Evolutionary conservation across 2,329 filamentous ascomycete species (phyloP).

Genomic region (Blastomyces silverae): DNA sequence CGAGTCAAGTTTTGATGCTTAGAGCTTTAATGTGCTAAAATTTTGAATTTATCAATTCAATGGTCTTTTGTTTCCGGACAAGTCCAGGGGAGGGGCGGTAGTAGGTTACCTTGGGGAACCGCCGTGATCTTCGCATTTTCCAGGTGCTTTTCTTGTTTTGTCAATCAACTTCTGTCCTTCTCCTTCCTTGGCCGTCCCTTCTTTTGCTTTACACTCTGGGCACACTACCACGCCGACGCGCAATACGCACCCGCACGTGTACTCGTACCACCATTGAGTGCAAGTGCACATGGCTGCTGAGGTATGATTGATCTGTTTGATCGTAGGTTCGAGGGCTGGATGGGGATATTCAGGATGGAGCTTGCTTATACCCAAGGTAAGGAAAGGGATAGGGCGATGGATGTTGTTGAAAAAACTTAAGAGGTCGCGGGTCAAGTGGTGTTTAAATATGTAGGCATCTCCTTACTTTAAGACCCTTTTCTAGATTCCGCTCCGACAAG

Average conservation of each 20-base stretch:
- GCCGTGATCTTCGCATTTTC: slow-evolving; percentile 7
- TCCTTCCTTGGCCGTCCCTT: slow-evolving; percentile 1
- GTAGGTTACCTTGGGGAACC: neutral
- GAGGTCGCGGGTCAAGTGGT: neutral
- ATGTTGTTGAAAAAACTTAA: neutral
- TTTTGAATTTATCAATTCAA: neutral
- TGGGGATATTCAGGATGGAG: neutral
- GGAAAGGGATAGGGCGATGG: neutral
- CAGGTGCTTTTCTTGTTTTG: slow-evolving; percentile 1
- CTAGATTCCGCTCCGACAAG: neutral
- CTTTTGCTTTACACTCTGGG: neutral
- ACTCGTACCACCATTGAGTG: slow-evolving; percentile 7
- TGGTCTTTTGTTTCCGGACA: neutral
- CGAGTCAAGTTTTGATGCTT: neutral
- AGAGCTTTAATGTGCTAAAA: neutral
- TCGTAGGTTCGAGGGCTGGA: neutral
- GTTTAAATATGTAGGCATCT: neutral
- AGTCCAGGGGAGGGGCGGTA: neutral
- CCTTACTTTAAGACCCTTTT: neutral
- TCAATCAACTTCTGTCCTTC: neutral
- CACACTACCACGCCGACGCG: neutral
- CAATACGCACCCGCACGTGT: slow-evolving; percentile 7
- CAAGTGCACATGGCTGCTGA: slow-evolving; percentile 9
- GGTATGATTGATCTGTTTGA: no score
- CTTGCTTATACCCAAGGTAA: neutral